A percentile compares a stretch with the other conserved stretches of the same genome.
phyloP scores from a whole-genome alignment of 163 green algal genomes.

The Chloromonas sp. region DNA sequence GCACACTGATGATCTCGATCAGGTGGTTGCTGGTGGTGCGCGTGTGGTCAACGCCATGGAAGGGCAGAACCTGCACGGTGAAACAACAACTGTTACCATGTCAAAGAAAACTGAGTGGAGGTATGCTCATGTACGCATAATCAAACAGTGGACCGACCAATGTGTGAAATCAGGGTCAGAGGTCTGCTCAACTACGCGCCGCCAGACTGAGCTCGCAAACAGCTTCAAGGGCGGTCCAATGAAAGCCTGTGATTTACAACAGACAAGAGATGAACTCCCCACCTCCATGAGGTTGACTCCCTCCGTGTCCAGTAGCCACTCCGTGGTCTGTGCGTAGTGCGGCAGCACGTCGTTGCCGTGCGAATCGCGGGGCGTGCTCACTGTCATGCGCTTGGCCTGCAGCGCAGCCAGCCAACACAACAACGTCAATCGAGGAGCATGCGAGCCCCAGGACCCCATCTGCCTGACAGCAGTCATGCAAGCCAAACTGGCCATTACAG shows the following conservation, averaged over 20 bases:
- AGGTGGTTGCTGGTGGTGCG: conserved; percentile 89
- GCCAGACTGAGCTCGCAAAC: too few relatives aligned
- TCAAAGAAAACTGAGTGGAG: too few relatives aligned
- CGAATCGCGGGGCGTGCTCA: conserved; percentile 11
- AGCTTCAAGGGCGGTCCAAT: conserved; percentile 49
- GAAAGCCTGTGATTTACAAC: background rate
- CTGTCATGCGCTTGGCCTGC: conserved; percentile 63
- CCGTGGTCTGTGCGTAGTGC: conserved; percentile 45
- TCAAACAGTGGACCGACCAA: too few relatives aligned
- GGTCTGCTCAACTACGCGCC: too few relatives aligned
- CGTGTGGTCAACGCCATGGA: conserved; percentile 78
- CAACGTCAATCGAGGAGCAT: too few relatives aligned
- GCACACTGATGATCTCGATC: conserved; percentile 82
- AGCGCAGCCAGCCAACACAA: too few relatives aligned
- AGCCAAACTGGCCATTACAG: too few relatives aligned
- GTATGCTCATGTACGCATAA: too few relatives aligned
- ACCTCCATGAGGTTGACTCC: conserved; percentile 82
- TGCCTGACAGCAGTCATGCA: too few relatives aligned
- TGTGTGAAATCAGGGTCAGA: too few relatives aligned
- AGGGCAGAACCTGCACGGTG: conserved; percentile 64
- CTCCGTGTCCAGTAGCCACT: conserved; percentile 96
- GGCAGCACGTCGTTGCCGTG: conserved; percentile 40
- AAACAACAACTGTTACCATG: background rate
- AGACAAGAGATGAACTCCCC: conserved; percentile 28
- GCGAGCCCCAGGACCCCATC: too few relatives aligned